A percentile compares a stretch with the other conserved stretches of the same genome.
Evolutionary conservation across 2,329 filamentous ascomycete species (phyloP).

Genomic region (Hypoxylon rubiginosum): DNA sequence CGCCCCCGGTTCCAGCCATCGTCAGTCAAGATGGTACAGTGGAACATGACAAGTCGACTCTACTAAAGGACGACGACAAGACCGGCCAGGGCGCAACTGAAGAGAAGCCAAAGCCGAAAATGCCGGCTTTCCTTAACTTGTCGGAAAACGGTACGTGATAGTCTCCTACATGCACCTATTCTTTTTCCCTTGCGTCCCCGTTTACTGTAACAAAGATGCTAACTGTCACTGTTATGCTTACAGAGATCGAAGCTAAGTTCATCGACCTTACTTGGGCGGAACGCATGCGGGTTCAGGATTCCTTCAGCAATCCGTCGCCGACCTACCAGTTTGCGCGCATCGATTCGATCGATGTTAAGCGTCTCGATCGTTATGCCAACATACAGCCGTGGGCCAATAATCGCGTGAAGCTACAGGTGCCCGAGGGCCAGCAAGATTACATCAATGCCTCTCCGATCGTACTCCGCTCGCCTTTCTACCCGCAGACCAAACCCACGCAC

Average conservation of each 20-base stretch:
- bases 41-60: conserved; percentile 40
- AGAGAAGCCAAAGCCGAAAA: conserved; percentile 45
- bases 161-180: background rate
- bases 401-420: conserved; percentile 83
- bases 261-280: conserved; percentile 68
- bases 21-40: conserved; percentile 56
- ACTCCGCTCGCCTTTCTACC: conserved; percentile 61
- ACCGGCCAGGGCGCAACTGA: conserved; percentile 43
- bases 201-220: conserved; percentile 18
- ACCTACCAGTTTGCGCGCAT: conserved; percentile 65
- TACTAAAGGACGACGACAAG: conserved; percentile 45
- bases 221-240: conserved; percentile 12
- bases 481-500: conserved; percentile 56
- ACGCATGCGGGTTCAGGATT: conserved; percentile 60
- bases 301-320: conserved; percentile 55
- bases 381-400: conserved; percentile 92
- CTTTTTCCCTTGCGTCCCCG: conserved; percentile 6
- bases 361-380: conserved; percentile 87
- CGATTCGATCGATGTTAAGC: conserved; percentile 65
- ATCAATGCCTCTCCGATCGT: conserved; percentile 84
- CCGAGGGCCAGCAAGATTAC: conserved; percentile 79
- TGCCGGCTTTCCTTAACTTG: conserved; percentile 67
- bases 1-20: conserved; percentile 46
- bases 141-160: conserved; percentile 61
- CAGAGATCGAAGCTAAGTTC: conserved; percentile 66